phyloP scores from a whole-genome alignment of 1,284 basidiomycete genomes.

The Tilletia indica region DNA sequence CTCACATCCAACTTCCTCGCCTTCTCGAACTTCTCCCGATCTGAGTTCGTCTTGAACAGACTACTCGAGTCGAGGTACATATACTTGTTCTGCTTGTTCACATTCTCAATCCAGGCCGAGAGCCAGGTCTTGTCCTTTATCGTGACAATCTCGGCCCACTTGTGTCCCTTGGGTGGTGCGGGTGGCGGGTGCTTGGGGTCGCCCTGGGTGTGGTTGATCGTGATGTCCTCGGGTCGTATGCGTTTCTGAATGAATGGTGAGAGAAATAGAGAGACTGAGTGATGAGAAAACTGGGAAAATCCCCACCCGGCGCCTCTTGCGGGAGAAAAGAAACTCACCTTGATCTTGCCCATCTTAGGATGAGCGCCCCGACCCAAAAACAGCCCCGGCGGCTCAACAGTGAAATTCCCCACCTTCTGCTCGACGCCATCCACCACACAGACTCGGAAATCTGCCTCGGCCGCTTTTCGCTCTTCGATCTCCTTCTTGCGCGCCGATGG shows the following conservation, averaged over 20 bases:
- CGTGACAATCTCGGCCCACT: constrained; percentile 51
- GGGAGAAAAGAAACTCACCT: constrained; percentile 63
- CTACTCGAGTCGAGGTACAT: constrained; percentile 53
- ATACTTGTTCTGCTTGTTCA: constrained; percentile 54
- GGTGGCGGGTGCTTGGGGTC: constrained; percentile 44
- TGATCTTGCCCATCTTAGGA: constrained; percentile 92
- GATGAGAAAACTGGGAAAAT: too few species aligned
- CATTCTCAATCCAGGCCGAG: constrained; percentile 54
- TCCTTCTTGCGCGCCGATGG: constrained; percentile 60
- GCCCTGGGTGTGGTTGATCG: constrained; percentile 53
- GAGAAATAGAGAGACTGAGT: neutral
- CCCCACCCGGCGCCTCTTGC: too few species aligned
- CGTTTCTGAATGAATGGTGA: constrained; percentile 19
- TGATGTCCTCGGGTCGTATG: constrained; percentile 49
- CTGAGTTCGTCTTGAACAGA: constrained; percentile 54
- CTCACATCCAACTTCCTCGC: constrained; percentile 49
- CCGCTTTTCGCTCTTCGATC: constrained; percentile 78
- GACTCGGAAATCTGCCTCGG: constrained; percentile 79
- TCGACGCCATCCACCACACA: constrained; percentile 90
- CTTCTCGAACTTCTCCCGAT: constrained; percentile 55
- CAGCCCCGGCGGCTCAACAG: constrained; percentile 93
- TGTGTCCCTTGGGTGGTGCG: constrained; percentile 46
- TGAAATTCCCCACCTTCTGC: constrained; percentile 97
- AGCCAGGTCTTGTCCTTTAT: constrained; percentile 55
- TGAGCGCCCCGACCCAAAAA: constrained; percentile 98